Evolutionary conservation across 768 basidiomycete species (phyloP).

Genomic region (Boletus rubroflammeus): DNA sequence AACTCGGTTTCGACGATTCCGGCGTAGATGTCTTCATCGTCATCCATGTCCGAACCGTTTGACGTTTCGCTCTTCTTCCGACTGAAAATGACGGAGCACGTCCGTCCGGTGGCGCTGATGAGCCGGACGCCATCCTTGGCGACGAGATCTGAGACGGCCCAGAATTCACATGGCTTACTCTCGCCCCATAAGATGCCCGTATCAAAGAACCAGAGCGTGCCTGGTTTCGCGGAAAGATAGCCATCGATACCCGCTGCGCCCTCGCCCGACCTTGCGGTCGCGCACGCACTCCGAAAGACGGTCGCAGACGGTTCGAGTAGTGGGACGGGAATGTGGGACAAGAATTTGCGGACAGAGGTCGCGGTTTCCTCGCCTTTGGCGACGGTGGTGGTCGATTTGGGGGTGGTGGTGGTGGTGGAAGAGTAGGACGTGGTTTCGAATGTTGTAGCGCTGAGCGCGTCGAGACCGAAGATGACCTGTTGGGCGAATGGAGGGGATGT

Average conservation of each 20-base stretch:
- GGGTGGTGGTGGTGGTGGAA: slow-evolving; percentile 11
- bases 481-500: slow-evolving; percentile 36
- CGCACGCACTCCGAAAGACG: slow-evolving; percentile 56
- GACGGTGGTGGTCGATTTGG: slow-evolving; percentile 30
- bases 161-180: slow-evolving; percentile 75
- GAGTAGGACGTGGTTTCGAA: slow-evolving; percentile 44
- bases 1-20: slow-evolving; percentile 62
- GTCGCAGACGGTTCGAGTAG: slow-evolving; percentile 46
- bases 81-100: slow-evolving; percentile 57
- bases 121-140: slow-evolving; percentile 50
- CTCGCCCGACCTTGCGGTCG: slow-evolving; percentile 30
- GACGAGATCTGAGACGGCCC: slow-evolving; percentile 58
- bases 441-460: slow-evolving; percentile 47
- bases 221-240: slow-evolving; percentile 66
- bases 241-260: slow-evolving; percentile 65
- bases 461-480: slow-evolving; percentile 70
- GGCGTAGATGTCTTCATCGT: slow-evolving; percentile 30
- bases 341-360: slow-evolving; percentile 47
- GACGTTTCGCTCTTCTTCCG: slow-evolving; percentile 30
- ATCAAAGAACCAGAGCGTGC: slow-evolving; percentile 68
- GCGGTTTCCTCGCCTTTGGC: slow-evolving; percentile 54
- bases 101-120: slow-evolving; percentile 62
- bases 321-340: slow-evolving; percentile 44
- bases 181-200: slow-evolving; percentile 72
- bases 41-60: neutral